Evolutionary conservation across 495 filamentous ascomycete species (phyloP), one percentile per base, ranked within the genome.

Genomic region (Recurvomyces mirabilis): DNA sequence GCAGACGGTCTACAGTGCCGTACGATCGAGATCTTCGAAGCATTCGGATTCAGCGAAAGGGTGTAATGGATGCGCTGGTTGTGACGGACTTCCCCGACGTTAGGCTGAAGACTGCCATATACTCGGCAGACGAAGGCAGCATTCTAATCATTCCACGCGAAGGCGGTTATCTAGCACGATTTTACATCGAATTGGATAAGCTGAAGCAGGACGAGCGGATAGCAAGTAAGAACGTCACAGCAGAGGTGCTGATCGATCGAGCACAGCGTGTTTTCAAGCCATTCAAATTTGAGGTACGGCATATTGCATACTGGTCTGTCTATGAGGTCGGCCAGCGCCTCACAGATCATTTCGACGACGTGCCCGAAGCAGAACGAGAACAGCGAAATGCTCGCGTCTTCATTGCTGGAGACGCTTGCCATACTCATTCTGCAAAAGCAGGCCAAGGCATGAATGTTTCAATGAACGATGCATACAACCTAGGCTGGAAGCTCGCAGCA

Each of bases 1-100:
- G 84, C 84, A 1, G 84, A 89, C 40, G 84, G 84, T 0, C 71
- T 87, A 10, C 84, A 91, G 60, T 79, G 77, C 46, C 80, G 84
- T 1, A 84, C 83, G 1, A 74, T 87, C 9, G 84, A 91, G 56
- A 78, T 93, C 32, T 81, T 87, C 39, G 81, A 91, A 49, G 79
- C 74, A 24, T 86, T 88, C 33, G 81, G 82, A 0, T 62, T 89
- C 11, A 68, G 72, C 0, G 82, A 87, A 41, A 70, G 78, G 28
- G 87, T 47, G 86, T 93, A 12, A 81, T 91, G 77, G 87, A 94
- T 47, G 69, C 84, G 47, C 73, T 81, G 24, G 78, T 82, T 4
- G 68, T 65, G 4, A 89, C 86, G 0, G 63, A 78, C 53, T 94
- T 89, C 62, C 87, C 85, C 3, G 78, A 82, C 49, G 74, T 82